Percentiles rank a stretch among this genome's conserved stretches.
phyloP scores from a whole-genome alignment of 2,329 filamentous ascomycete species.

The Fusarium nurragi region DNA sequence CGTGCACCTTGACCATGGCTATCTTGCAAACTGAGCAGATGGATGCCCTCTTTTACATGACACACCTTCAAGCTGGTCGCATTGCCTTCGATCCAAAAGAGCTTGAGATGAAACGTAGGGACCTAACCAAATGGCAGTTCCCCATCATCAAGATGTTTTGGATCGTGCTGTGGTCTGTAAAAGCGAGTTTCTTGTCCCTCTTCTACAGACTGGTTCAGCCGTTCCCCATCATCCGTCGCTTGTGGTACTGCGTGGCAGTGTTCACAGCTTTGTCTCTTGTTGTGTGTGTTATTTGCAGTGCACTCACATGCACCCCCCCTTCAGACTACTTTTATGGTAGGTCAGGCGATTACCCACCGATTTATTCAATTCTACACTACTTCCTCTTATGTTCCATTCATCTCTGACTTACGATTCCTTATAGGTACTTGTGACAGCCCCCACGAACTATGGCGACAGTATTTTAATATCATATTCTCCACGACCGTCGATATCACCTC shows the following conservation, averaged over 20 bases:
- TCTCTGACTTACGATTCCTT: fast-evolving
- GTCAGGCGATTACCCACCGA: background rate
- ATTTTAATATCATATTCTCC: constrained; percentile 21
- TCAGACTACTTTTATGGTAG: constrained; percentile 18
- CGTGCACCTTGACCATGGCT: constrained; percentile 17
- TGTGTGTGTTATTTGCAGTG: constrained; percentile 15
- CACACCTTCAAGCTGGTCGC: constrained; percentile 3
- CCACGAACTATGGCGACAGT: constrained; percentile 10
- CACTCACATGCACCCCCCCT: constrained; percentile 12
- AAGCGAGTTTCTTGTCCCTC: constrained; percentile 19
- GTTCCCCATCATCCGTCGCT: constrained; percentile 1
- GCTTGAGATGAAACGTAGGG: background rate
- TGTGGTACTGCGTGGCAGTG: constrained; percentile 15
- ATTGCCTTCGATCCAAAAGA: background rate
- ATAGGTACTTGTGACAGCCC: constrained; percentile 9
- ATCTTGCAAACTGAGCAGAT: constrained; percentile 27
- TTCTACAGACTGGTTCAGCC: constrained; percentile 20
- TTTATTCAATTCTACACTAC: fast-evolving
- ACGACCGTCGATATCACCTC: constrained; percentile 16
- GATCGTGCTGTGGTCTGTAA: constrained; percentile 27
- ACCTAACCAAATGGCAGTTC: constrained; percentile 20
- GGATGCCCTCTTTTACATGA: constrained; percentile 26
- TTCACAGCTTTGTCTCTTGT: constrained; percentile 1
- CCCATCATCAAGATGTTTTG: constrained; percentile 30
- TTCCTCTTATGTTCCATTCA: fast-evolving